Percentiles rank a stretch among this genome's conserved stretches.
phyloP scores from a whole-genome alignment of 2,329 filamentous ascomycete species.

The Epichloe sylvatica region DNA sequence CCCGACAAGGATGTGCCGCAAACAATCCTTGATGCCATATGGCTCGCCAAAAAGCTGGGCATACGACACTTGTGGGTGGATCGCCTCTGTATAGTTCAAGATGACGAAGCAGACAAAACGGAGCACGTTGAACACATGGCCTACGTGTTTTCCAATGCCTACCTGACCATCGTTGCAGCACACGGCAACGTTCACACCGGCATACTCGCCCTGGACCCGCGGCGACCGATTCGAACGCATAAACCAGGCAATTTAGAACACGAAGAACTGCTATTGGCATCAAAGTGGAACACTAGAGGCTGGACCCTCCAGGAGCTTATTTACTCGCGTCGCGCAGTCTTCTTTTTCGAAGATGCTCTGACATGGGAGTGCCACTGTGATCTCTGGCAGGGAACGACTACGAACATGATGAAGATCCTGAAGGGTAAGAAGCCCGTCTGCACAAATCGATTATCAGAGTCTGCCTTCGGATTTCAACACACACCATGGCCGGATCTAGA shows the following conservation, averaged over 20 bases:
- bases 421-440: conserved; percentile 21
- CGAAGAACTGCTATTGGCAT: conserved; percentile 24
- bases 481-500: conserved; percentile 32
- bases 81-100: conserved; percentile 30
- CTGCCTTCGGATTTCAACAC: conserved; percentile 25
- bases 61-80: conserved; percentile 34
- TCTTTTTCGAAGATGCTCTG: conserved; percentile 28
- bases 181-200: conserved; percentile 26
- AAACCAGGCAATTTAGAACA: conserved; percentile 18
- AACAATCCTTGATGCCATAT: conserved; percentile 31
- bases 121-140: conserved; percentile 31
- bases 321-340: conserved; percentile 29
- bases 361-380: conserved; percentile 35
- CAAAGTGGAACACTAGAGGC: conserved; percentile 25
- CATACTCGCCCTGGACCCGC: conserved; percentile 22
- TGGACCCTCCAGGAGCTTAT: conserved; percentile 31
- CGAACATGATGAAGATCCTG: conserved; percentile 18
- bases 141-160: conserved; percentile 29
- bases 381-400: conserved; percentile 24
- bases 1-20: conserved; percentile 25
- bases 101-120: conserved; percentile 25
- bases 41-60: conserved; percentile 28
- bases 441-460: conserved; percentile 16
- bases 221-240: conserved; percentile 15
- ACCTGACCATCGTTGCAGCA: conserved; percentile 30